phyloP scores from a whole-genome alignment of 2,329 filamentous ascomycete genomes.

The Clonostachys rhizophaga region DNA sequence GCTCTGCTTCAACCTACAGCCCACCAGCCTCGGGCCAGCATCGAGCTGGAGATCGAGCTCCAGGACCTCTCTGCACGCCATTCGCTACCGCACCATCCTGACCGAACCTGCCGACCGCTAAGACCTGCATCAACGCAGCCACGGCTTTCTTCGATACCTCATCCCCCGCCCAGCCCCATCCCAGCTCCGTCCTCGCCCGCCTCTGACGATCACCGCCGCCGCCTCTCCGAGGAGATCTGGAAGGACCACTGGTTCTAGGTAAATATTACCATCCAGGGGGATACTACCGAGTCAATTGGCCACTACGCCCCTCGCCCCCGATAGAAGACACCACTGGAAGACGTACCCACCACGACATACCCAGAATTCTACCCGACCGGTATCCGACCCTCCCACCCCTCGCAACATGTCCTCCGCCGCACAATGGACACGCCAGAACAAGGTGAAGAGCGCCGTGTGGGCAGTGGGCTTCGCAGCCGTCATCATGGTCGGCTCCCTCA shows the following conservation, averaged over 20 bases:
- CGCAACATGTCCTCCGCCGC: not conserved
- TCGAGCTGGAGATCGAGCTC: no score
- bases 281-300: not conserved
- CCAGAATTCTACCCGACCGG: not conserved
- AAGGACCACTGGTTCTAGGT: not conserved
- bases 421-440: not conserved
- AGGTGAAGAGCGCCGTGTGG: slow-evolving; percentile 6
- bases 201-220: not conserved
- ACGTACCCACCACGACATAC: not conserved
- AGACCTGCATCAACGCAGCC: no score
- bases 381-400: no score
- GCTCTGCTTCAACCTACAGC: no score
- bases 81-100: no score
- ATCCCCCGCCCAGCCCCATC: no score
- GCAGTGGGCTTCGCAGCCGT: slow-evolving; percentile 41
- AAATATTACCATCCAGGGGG: not conserved
- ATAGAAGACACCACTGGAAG: not conserved
- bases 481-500: slow-evolving; percentile 39
- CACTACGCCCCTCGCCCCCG: no score
- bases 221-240: not conserved
- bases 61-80: no score
- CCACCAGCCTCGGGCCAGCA: no score
- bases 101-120: no score
- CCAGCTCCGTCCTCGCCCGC: no score
- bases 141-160: no score